Percentiles rank a stretch among this genome's conserved stretches.
These are phyloP conservation scores for Haplographium delicatum DNA, from an alignment of 495 filamentous ascomycete genomes.

Conservation along the genomic window DNA sequence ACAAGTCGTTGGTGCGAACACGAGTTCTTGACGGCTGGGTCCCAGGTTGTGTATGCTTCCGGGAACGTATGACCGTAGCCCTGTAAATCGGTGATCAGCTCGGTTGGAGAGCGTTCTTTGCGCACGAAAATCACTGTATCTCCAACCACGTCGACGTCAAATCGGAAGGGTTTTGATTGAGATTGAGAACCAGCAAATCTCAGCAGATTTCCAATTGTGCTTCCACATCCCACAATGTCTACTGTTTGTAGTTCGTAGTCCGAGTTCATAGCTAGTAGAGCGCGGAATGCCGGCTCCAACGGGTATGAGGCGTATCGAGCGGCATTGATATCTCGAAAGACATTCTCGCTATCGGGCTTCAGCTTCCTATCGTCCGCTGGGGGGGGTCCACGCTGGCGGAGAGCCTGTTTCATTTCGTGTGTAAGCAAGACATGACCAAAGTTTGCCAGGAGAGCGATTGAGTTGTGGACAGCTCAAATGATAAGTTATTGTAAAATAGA, in stretches of 20 bases:
- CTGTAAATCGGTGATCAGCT: constrained; percentile 42
- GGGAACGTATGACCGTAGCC: constrained; percentile 64
- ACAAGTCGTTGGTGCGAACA: constrained; percentile 59
- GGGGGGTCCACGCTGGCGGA: constrained; percentile 40
- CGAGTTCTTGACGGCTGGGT: constrained; percentile 40
- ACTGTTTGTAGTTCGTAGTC: constrained; percentile 35
- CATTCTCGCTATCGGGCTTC: constrained; percentile 43
- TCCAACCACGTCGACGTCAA: constrained; percentile 53
- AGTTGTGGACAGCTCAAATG: too few relatives aligned
- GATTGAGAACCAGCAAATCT: constrained; percentile 13
- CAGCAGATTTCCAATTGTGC: constrained; percentile 50
- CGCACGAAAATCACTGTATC: constrained; percentile 59
- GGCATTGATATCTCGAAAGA: constrained; percentile 59
- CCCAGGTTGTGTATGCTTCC: constrained; percentile 59
- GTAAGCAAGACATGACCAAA: not conserved
- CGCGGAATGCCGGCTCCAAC: constrained; percentile 51
- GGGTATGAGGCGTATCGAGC: constrained; percentile 51
- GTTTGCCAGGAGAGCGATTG: too few relatives aligned
- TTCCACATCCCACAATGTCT: constrained; percentile 59
- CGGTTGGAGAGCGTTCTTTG: constrained; percentile 48
- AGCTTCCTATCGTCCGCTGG: constrained; percentile 34
- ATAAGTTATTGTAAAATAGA: too few relatives aligned
- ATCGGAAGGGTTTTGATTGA: constrained; percentile 40
- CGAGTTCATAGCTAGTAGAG: constrained; percentile 33
- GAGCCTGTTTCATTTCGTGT: constrained; percentile 34